A percentile compares a stretch with the other conserved stretches of the same genome.
phyloP scores from a whole-genome alignment of 441 rosid species.

The Erodium texanum region DNA sequence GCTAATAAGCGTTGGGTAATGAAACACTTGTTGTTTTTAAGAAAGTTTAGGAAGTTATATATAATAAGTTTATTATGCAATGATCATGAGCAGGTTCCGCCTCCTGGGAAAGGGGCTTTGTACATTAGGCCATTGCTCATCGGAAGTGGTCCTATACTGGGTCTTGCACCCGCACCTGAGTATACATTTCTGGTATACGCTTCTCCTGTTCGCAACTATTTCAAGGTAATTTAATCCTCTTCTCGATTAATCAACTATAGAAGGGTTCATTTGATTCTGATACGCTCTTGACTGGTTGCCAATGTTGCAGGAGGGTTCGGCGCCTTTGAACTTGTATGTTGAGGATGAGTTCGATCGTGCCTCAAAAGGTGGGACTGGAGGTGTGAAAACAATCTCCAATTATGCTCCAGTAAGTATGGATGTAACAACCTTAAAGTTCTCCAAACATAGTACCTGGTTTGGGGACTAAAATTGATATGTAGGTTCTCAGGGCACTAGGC shows the following conservation, averaged over 20 bases:
- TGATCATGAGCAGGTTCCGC: slow-evolving; percentile 35
- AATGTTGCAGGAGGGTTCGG: slow-evolving; percentile 30
- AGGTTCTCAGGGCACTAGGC: slow-evolving; percentile 58
- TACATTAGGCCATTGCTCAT: slow-evolving; percentile 43
- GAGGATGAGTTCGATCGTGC: slow-evolving; percentile 48
- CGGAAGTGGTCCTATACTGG: slow-evolving; percentile 55
- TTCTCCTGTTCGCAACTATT: slow-evolving; percentile 46
- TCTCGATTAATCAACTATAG: neutral
- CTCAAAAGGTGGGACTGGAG: slow-evolving; percentile 78
- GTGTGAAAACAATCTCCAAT: slow-evolving; percentile 63
- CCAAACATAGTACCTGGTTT: neutral
- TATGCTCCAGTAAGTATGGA: slow-evolving; percentile 55
- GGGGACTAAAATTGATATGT: slow-evolving; percentile 5
- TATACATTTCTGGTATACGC: slow-evolving; percentile 45
- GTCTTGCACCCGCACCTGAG: slow-evolving; percentile 45
- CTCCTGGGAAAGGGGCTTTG: slow-evolving; percentile 44
- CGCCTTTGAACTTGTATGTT: slow-evolving; percentile 36
- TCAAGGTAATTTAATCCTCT: slow-evolving; percentile 24
- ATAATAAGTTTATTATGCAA: neutral
- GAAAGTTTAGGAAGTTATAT: neutral
- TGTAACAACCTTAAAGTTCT: neutral
- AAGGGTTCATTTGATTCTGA: slow-evolving; percentile 12
- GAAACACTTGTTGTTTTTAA: too few species aligned
- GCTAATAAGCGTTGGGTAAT: slow-evolving; percentile 49
- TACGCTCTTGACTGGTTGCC: neutral